Percentiles rank a stretch among this genome's conserved stretches.
These are phyloP conservation scores for Neurospora terricola DNA, from an alignment of 495 filamentous ascomycete genomes.

Conservation along the genomic window DNA sequence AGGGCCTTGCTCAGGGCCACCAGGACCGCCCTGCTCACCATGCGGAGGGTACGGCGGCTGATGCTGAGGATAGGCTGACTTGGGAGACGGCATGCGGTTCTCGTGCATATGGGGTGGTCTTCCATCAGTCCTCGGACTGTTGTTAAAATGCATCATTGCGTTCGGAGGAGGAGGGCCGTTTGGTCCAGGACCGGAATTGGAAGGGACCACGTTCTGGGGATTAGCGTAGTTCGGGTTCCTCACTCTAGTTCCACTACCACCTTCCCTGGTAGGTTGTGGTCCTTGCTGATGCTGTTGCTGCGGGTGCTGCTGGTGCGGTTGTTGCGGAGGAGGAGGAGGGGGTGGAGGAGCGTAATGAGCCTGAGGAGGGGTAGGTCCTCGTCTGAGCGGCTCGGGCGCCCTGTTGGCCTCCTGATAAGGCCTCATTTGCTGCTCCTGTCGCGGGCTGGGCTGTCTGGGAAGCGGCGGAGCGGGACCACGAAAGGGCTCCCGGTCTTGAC, in stretches of 20 bases:
- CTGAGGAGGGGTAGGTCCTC: slow-evolving; percentile 41
- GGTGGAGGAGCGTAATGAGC: slow-evolving; percentile 50
- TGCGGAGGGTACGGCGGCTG: slow-evolving; percentile 66
- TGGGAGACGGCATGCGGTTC: slow-evolving; percentile 73
- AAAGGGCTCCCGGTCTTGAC: slow-evolving; percentile 46
- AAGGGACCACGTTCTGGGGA: slow-evolving; percentile 39
- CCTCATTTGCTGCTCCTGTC: slow-evolving; percentile 61
- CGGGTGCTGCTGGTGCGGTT: slow-evolving; percentile 38
- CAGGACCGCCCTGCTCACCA: slow-evolving; percentile 45
- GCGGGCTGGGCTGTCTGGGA: slow-evolving; percentile 58
- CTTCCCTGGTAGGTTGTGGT: slow-evolving; percentile 17
- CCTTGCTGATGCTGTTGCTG: slow-evolving; percentile 20
- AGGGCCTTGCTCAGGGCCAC: slow-evolving; percentile 65
- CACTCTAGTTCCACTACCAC: slow-evolving; percentile 37
- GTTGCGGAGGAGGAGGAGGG: slow-evolving; percentile 46
- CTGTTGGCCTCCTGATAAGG: slow-evolving; percentile 66
- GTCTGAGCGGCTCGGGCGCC: slow-evolving; percentile 21
- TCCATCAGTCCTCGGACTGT: slow-evolving; percentile 74
- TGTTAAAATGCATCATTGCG: slow-evolving; percentile 67
- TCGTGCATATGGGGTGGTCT: slow-evolving; percentile 63
- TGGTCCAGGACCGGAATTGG: slow-evolving; percentile 10
- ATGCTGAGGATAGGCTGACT: slow-evolving; percentile 69
- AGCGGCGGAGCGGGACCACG: slow-evolving; percentile 51
- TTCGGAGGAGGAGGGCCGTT: slow-evolving; percentile 52
- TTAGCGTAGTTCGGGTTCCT: slow-evolving; percentile 62